Base-by-base conservation (phyloP, 768 basidiomycete species). In the Serendipita sp. region DNA sequence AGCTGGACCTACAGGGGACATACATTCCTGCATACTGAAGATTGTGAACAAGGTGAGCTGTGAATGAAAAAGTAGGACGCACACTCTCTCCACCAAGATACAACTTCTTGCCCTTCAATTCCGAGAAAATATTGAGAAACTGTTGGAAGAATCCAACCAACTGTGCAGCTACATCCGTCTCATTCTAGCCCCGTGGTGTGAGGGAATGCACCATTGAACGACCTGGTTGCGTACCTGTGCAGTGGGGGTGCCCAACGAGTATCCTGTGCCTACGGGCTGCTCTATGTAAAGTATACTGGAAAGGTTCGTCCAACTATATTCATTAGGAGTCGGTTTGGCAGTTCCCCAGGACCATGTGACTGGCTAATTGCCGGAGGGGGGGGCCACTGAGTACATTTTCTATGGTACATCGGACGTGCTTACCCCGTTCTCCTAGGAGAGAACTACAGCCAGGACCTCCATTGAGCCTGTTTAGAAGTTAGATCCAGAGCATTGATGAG, bases 391-490 rank as follows among this genome's bases (percentile, higher is more conserved):
- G n/a, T n/a, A n/a, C n/a, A n/a, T n/a, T n/a, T n/a, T n/a, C n/a
- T n/a, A n/a, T n/a, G n/a, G n/a, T n/a, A n/a, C n/a, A n/a, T 64
- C 41, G 34, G 48, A n/a, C 45, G 16, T 2, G 71, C 81, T 56
- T 67, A 85, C 86, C 14, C 86, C 86, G 65, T 87, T 87, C 69
- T 88, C 87, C 69, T 88, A n/a, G 83, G n/a, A 88, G 69, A 41
- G 84, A 70, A n/a, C 85, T 87, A 67, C 86, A 88, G 30, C 86
- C 86, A 0, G 86, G 87, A 0, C 87, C 86, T n/a, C 86, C 86
- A 66, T 87, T 88, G 3, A 82, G 85, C 86, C 85, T 86, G 67
- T n/a, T n/a, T n/a, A n/a, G n/a, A n/a, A n/a, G n/a, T n/a, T n/a
- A n/a, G n/a, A n/a, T n/a, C n/a, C n/a, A n/a, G n/a, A n/a, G n/a